These are phyloP conservation scores for Purshia tridentata DNA, from an alignment of 306 rosid species.

Conservation along the genomic window DNA sequence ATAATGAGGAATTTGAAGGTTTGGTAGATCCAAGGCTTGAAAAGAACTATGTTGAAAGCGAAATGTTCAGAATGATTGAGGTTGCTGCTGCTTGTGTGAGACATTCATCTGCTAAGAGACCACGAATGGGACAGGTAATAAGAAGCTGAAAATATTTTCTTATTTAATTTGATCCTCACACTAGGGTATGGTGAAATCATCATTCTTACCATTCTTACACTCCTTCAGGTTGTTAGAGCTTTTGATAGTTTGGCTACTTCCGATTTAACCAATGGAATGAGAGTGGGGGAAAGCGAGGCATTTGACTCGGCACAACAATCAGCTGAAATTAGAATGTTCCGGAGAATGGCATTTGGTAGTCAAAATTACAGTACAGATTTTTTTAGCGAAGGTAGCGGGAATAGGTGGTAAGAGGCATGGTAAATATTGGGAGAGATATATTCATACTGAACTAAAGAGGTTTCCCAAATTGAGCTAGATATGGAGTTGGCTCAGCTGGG, in stretches of 20 bases:
- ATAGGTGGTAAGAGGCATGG: slow-evolving; percentile 34
- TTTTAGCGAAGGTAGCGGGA: slow-evolving; percentile 48
- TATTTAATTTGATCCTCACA: background rate
- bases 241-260: slow-evolving; percentile 62
- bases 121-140: slow-evolving; percentile 90
- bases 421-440: slow-evolving; percentile 31
- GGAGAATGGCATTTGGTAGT: slow-evolving; percentile 75
- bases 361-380: slow-evolving; percentile 71
- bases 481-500: slow-evolving; percentile 28
- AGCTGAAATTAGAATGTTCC: slow-evolving; percentile 62
- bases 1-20: slow-evolving; percentile 49
- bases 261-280: slow-evolving; percentile 85
- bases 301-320: slow-evolving; percentile 72
- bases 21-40: slow-evolving; percentile 71
- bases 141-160: background rate
- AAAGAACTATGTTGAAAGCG: slow-evolving; percentile 59
- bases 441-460: slow-evolving; percentile 14
- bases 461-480: slow-evolving; percentile 29
- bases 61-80: slow-evolving; percentile 69
- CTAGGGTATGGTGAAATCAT: slow-evolving; percentile 1
- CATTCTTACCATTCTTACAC: slow-evolving; percentile 25
- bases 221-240: slow-evolving; percentile 81
- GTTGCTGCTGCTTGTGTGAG: slow-evolving; percentile 87
- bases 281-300: slow-evolving; percentile 71
- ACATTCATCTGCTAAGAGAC: slow-evolving; percentile 76